Conservation (phyloP, 805 yeast genomes). For the Yarrowia sp. region DNA sequence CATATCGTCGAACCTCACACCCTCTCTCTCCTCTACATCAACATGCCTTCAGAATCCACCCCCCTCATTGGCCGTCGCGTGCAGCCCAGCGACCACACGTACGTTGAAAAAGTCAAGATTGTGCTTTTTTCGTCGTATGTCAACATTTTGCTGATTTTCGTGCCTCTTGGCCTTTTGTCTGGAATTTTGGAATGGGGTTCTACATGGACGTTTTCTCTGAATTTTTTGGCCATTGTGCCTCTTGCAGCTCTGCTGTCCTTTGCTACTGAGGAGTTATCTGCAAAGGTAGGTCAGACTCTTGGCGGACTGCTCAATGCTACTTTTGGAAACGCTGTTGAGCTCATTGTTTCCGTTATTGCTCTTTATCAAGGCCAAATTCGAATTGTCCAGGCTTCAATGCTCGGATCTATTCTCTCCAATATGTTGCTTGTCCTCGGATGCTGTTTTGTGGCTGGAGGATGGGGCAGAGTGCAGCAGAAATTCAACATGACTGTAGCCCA, state of each 20-base stretch:
- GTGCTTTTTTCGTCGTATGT: constrained; percentile 55
- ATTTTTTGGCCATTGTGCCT: constrained; percentile 88
- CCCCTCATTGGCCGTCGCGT: constrained; percentile 26
- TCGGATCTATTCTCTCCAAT: constrained; percentile 89
- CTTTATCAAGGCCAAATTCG: constrained; percentile 79
- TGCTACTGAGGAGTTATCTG: constrained; percentile 91
- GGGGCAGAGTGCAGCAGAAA: constrained; percentile 76
- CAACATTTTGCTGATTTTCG: constrained; percentile 72
- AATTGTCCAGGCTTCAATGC: constrained; percentile 96
- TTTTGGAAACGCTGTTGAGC: constrained; percentile 96
- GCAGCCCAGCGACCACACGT: constrained; percentile 7
- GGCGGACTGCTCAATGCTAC: constrained; percentile 97
- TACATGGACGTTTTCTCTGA: constrained; percentile 60
- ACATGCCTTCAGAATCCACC: constrained; percentile 10
- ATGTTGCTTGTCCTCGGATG: constrained; percentile 89
- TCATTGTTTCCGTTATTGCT: constrained; percentile 91
- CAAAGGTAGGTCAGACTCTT: constrained; percentile 82
- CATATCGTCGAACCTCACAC: no score
- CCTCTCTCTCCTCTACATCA: not conserved
- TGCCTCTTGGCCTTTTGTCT: constrained; percentile 84
- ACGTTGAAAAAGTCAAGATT: constrained; percentile 23
- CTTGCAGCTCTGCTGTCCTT: constrained; percentile 85
- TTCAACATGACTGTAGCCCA: constrained; percentile 97
- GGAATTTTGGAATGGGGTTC: constrained; percentile 59
- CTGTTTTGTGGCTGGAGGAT: constrained; percentile 91